Base-by-base conservation (phyloP, 225 moss, liverwort and hornwort species). In the Takakia lepidozioides region DNA sequence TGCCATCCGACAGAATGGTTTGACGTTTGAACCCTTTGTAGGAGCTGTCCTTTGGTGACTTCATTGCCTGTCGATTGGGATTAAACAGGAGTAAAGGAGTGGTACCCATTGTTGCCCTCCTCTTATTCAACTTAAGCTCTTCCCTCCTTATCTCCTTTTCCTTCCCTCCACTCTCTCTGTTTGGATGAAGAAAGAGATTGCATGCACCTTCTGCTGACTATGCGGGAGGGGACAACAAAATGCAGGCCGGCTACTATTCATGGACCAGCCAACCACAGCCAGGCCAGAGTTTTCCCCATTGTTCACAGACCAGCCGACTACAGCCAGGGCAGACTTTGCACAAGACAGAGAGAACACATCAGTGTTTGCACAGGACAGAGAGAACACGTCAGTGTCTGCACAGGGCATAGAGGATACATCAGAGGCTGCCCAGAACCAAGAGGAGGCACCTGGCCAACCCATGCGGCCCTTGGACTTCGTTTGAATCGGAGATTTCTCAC, bases 1-100 rank as follows among this genome's bases (percentile, higher is more conserved):
- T 63, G 87, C 87, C 20, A 65, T 92, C 25, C 87, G 87, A 41
- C 60, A 60, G 25, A 87, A 92, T 72, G 85, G 85, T 82, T 41
- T 0, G 18, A 2, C 23, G 8, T 16, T 15, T 11, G 11, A 22
- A 18, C 20, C 21, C 22, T 20, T 34, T 59, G 17, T 2, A 29
- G 1, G 56, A 16, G 37, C 24, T 25, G 38, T 55, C 5, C 56
- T 20, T 17, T 35, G 13, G 25, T 20, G 8, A 38, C 9, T 19
- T 27, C 27, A 40, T 60, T 18, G 10, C 2, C 23, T 34, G 27
- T 36, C 19, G 11, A 2, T 42, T 11, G 18, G 2, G 36, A 26
- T 10, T 19, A 3, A 9, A 20, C 35, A 36, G 43, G 34, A 10
- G 2, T 15, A 4, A 9, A n/a, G 11, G 13, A 38, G 3, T 38